Evolutionary conservation across 1,139 yeast genomes (phyloP).

Genomic region (Diutina mesorugosa): DNA sequence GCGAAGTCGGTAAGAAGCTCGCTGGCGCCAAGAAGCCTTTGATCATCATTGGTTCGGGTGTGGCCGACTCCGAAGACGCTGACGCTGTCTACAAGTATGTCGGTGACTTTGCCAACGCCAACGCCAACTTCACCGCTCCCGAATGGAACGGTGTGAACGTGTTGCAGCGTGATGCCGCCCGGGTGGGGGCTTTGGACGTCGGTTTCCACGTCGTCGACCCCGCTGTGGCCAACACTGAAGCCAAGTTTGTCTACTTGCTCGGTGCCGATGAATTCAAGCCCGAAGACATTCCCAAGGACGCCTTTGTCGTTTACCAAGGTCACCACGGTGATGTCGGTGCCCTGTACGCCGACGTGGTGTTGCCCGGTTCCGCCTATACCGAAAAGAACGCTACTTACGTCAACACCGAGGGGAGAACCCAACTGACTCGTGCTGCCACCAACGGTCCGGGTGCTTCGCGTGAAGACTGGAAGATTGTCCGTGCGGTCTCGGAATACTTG

Average conservation of each 20-base stretch:
- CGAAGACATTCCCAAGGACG: conserved; percentile 66
- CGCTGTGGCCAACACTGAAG: conserved; percentile 33
- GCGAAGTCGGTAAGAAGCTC: conserved; percentile 60
- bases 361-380: conserved; percentile 85
- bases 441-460: conserved; percentile 89
- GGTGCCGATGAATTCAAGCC: conserved; percentile 77
- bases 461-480: conserved; percentile 84
- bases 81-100: conserved; percentile 48
- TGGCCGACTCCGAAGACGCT: conserved; percentile 57
- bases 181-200: conserved; percentile 76
- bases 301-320: conserved; percentile 84
- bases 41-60: conserved; percentile 75
- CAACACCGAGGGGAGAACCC: conserved; percentile 86
- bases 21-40: conserved; percentile 61
- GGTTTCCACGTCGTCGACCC: conserved; percentile 57
- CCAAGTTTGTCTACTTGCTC: conserved; percentile 69
- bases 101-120: conserved; percentile 48
- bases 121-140: conserved; percentile 49
- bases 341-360: conserved; percentile 73
- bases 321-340: conserved; percentile 92
- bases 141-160: conserved; percentile 80
- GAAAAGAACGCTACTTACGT: conserved; percentile 84
- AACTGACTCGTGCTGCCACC: conserved; percentile 75
- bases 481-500: conserved; percentile 74
- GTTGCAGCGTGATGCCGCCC: conserved; percentile 77